Evolutionary conservation across 805 yeast species (phyloP).

Genomic region (Zygotorulaspora sp.): DNA sequence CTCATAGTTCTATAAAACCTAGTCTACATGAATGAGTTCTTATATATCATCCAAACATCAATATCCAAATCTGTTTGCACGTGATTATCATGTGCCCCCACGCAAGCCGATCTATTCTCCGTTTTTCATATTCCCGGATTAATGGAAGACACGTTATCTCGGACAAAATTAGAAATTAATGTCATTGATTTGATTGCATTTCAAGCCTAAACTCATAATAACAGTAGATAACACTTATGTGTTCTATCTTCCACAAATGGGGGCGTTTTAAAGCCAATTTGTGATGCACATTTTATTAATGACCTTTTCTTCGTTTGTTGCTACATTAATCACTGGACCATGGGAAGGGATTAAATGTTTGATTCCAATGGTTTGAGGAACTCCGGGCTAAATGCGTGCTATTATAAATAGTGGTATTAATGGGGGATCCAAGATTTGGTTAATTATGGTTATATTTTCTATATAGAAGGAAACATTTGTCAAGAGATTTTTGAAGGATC

Average conservation of each 20-base stretch:
- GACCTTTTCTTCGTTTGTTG: not conserved
- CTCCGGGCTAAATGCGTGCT: not conserved
- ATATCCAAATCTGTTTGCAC: too few species aligned
- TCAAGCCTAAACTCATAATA: too few species aligned
- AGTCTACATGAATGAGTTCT: too few species aligned
- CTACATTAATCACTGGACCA: not conserved
- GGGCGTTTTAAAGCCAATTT: not conserved
- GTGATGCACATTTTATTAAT: not conserved
- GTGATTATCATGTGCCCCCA: not conserved
- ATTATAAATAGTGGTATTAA: not conserved
- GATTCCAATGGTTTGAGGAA: not conserved
- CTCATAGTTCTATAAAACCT: too few species aligned
- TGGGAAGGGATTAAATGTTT: not conserved
- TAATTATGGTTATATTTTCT: too few species aligned
- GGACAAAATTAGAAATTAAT: constrained; percentile 1
- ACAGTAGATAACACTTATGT: too few species aligned
- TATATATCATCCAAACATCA: too few species aligned
- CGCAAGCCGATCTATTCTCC: not conserved
- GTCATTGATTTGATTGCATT: constrained; percentile 1
- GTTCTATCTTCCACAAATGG: not conserved
- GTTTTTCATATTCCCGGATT: not conserved
- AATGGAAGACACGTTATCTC: not conserved
- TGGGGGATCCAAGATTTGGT: not conserved
- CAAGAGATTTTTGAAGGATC: too few species aligned
- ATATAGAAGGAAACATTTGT: too few species aligned